Percentiles rank a stretch among this genome's conserved stretches.
Conservation (phyloP, 345 rosid species). For the Nephelium lappaceum region DNA sequence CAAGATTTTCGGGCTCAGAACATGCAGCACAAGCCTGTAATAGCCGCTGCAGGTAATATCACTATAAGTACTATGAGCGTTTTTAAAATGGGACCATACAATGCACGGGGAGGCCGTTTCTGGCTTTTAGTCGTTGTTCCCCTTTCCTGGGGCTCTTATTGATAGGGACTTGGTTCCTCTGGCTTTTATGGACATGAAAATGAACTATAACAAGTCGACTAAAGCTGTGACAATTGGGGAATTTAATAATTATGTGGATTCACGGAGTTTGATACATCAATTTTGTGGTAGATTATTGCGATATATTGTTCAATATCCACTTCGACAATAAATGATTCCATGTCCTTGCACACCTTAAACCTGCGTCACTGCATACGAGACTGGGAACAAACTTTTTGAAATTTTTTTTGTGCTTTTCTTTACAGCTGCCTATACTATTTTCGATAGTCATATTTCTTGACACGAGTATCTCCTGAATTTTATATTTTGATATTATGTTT, state of each 20-base stretch:
- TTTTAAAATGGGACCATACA: background rate
- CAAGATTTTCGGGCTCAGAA: background rate
- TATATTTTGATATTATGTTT: no score
- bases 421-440: no score
- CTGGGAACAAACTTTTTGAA: background rate
- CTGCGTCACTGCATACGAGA: background rate
- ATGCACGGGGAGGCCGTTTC: background rate
- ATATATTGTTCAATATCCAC: background rate
- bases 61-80: background rate
- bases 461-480: no score
- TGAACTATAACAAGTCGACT: background rate
- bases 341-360: background rate
- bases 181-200: background rate
- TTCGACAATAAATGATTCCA: background rate
- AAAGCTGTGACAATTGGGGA: no score
- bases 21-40: background rate
- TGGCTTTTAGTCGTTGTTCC: background rate
- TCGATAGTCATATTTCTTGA: no score
- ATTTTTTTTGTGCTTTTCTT: no score
- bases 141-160: background rate
- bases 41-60: background rate
- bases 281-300: no score
- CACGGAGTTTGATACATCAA: background rate
- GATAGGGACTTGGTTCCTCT: background rate
- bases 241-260: no score